These are phyloP conservation scores for Amoebophrya sp. DNA, from an alignment of 169 alveolate genomes.

Conservation along the genomic window DNA sequence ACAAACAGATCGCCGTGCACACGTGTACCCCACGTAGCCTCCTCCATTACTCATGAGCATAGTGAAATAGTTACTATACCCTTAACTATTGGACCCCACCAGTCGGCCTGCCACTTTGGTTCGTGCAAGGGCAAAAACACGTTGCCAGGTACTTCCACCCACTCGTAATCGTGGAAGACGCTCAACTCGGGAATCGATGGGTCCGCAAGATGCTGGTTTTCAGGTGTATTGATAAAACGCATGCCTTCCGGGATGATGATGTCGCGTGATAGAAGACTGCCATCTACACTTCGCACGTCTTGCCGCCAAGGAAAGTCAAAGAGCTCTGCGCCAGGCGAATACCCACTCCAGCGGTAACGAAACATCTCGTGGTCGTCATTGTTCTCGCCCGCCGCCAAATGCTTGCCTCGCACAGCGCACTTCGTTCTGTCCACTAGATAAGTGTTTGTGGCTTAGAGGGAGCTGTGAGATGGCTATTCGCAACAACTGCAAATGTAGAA, in stretches of 20 bases:
- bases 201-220: neutral
- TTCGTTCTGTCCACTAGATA: neutral
- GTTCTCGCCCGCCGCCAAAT: neutral
- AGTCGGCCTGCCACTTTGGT: neutral
- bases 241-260: neutral
- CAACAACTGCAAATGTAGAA: no score
- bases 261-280: neutral
- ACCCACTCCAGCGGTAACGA: neutral
- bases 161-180: neutral
- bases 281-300: neutral
- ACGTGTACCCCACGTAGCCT: no score
- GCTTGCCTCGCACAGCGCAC: neutral
- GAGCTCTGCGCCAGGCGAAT: conserved; percentile 16
- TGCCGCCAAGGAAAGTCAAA: neutral
- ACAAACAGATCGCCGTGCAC: no score
- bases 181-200: neutral
- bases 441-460: no score
- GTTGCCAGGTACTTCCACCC: neutral
- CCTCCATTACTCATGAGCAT: no score
- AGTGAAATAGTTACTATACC: no score
- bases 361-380: neutral
- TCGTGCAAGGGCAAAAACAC: neutral
- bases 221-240: neutral
- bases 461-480: no score
- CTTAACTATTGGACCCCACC: conserved; percentile 23